Evolutionary conservation across 108 stramenopile genomes (phyloP).

Genomic region (Skeletonema tropicum): DNA sequence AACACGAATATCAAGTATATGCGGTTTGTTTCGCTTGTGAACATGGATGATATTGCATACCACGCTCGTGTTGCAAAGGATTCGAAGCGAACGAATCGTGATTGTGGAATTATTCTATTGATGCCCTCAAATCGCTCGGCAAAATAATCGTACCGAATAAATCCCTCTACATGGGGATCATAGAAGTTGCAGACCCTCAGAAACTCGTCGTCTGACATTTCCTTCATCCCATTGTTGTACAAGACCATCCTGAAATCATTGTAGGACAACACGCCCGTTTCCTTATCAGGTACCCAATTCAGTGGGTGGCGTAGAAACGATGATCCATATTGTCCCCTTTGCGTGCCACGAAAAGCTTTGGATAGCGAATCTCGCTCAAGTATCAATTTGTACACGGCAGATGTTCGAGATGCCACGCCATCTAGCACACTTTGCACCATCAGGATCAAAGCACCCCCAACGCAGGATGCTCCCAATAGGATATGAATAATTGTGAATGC

Average conservation of each 20-base stretch:
- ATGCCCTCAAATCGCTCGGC: slow-evolving; percentile 23
- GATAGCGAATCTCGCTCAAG: slow-evolving; percentile 56
- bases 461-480: slow-evolving; percentile 65
- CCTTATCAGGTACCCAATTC: not conserved
- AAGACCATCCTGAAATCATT: slow-evolving; percentile 43
- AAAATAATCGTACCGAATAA: slow-evolving; percentile 23
- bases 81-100: slow-evolving; percentile 1
- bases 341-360: slow-evolving; percentile 22
- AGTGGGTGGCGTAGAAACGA: not conserved
- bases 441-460: slow-evolving; percentile 70
- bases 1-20: slow-evolving; percentile 58
- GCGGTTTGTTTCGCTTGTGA: slow-evolving; percentile 29
- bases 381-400: slow-evolving; percentile 48
- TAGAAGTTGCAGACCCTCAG: slow-evolving; percentile 24
- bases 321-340: not conserved
- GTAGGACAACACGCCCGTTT: slow-evolving; percentile 34
- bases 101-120: slow-evolving; percentile 19
- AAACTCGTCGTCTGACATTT: slow-evolving; percentile 24
- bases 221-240: slow-evolving; percentile 4
- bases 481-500: slow-evolving; percentile 75
- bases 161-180: slow-evolving; percentile 17
- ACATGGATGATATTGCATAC: not conserved
- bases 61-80: slow-evolving; percentile 8
- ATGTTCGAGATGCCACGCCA: slow-evolving; percentile 37
- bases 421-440: slow-evolving; percentile 67